Conservation (phyloP, 2,329 filamentous ascomycete species). For the Fusarium odoratissimum region DNA sequence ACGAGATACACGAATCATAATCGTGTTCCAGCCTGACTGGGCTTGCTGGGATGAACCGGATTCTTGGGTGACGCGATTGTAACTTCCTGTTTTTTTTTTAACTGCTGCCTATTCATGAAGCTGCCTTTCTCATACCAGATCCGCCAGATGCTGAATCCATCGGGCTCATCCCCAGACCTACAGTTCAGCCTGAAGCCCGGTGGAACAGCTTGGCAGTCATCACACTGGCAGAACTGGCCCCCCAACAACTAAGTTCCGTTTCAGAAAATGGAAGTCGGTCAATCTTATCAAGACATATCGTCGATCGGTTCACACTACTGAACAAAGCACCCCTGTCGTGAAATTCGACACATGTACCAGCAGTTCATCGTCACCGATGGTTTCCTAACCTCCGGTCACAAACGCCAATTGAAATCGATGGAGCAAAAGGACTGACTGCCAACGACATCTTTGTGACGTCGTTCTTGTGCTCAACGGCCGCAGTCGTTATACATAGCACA, state of each 20-base stretch:
- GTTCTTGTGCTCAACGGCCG: conserved; percentile 9
- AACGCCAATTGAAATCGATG: background rate
- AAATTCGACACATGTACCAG: background rate
- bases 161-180: background rate
- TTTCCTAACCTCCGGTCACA: background rate
- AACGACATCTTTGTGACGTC: conserved; percentile 13
- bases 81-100: background rate
- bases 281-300: conserved; percentile 3
- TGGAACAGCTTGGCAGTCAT: conserved; percentile 8
- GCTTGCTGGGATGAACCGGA: conserved; percentile 2
- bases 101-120: conserved; percentile 10
- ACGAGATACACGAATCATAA: conserved; percentile 5
- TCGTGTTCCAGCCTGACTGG: conserved; percentile 7
- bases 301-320: conserved; percentile 6
- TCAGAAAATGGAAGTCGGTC: conserved; percentile 24
- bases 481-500: conserved; percentile 6
- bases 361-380: background rate
- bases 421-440: background rate
- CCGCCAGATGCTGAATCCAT: conserved; percentile 4
- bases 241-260: background rate
- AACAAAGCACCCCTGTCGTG: conserved; percentile 10
- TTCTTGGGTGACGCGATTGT: conserved; percentile 7
- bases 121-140: conserved; percentile 19
- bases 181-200: conserved; percentile 23
- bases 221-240: conserved; percentile 3